Evolutionary conservation across 805 yeast genomes (phyloP).

Genomic region (Nakazawaea peltata): DNA sequence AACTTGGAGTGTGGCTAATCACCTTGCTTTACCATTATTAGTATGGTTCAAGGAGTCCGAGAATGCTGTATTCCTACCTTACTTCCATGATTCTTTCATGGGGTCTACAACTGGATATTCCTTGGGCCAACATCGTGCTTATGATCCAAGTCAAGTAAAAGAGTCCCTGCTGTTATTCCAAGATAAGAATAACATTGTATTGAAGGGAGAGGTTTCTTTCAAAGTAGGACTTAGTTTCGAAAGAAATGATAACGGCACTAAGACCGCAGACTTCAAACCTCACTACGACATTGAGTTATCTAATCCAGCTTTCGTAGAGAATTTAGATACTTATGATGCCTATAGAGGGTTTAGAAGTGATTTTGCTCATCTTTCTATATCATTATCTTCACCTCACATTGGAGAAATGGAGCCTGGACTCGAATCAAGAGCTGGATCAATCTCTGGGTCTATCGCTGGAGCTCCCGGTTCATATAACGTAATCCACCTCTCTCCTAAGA

Average conservation of each 20-base stretch:
- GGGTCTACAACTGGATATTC: conserved; percentile 43
- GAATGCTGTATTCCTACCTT: conserved; percentile 38
- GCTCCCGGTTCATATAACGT: conserved; percentile 45
- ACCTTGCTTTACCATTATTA: conserved; percentile 41
- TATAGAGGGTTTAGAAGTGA: conserved; percentile 75
- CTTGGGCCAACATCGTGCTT: conserved; percentile 16
- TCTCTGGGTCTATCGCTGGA: conserved; percentile 7
- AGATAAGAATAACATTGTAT: conserved; percentile 41
- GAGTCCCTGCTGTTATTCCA: neutral
- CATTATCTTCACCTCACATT: conserved; percentile 32
- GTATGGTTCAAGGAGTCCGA: conserved; percentile 51
- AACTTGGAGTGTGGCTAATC: conserved; percentile 71
- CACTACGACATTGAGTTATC: conserved; percentile 52
- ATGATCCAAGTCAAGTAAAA: neutral
- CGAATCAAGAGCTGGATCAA: conserved; percentile 1
- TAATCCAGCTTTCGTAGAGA: conserved; percentile 46
- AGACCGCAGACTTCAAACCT: conserved; percentile 41
- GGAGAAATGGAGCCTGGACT: neutral
- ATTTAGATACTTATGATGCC: conserved; percentile 59
- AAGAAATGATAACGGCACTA: conserved; percentile 27
- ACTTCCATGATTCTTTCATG: conserved; percentile 23
- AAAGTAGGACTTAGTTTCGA: conserved; percentile 53
- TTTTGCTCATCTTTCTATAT: conserved; percentile 65
- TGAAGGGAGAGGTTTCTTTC: conserved; percentile 55
- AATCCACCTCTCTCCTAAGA: conserved; percentile 67